phyloP scores from a whole-genome alignment of 306 rosid genomes.

The Fragaria iinumae region DNA sequence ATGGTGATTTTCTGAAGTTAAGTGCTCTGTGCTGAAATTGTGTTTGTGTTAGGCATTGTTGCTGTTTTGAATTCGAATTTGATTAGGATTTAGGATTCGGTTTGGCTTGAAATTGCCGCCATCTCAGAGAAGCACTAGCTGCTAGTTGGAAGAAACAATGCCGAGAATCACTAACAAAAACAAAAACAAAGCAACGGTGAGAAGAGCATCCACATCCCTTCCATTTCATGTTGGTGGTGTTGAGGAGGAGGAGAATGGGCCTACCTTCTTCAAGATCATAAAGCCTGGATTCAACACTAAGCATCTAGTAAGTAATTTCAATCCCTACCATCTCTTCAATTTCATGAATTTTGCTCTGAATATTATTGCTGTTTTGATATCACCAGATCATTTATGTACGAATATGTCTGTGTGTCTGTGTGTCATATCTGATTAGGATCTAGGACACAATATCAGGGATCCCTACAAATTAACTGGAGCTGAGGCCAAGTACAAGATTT shows the following conservation, averaged over 20 bases:
- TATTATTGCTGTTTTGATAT: background rate
- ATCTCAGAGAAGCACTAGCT: background rate
- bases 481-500: background rate
- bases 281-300: conserved; percentile 14
- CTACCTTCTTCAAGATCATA: conserved; percentile 29
- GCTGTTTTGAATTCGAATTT: too few relatives aligned
- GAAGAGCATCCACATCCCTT: background rate
- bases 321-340: background rate
- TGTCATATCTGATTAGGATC: background rate
- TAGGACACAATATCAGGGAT: background rate
- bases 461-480: background rate
- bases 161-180: too few relatives aligned
- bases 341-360: background rate
- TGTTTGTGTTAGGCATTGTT: too few relatives aligned
- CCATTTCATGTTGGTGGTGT: background rate
- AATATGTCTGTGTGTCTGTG: background rate
- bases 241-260: background rate
- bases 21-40: too few relatives aligned
- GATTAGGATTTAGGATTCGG: too few relatives aligned
- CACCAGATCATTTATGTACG: background rate
- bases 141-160: background rate
- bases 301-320: conserved; percentile 16
- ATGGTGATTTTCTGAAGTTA: too few relatives aligned
- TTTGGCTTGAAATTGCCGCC: background rate
- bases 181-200: background rate